Percentiles rank a stretch among this genome's conserved stretches.
These are phyloP conservation scores for Dendrothele bispora DNA, from an alignment of 768 basidiomycete species.

Conservation along the genomic window DNA sequence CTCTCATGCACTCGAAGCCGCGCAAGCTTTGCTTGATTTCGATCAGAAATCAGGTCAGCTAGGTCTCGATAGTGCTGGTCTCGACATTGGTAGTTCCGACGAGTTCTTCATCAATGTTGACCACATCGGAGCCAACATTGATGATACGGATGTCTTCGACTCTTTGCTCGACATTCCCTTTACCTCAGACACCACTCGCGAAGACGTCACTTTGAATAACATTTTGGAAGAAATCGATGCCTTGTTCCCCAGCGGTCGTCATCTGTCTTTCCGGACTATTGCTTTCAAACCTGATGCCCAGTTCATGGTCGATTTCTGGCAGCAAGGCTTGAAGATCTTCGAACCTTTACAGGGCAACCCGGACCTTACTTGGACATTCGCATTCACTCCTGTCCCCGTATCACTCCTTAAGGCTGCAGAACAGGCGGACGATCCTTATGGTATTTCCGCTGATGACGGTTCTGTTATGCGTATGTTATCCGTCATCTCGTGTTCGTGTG, in stretches of 20 bases:
- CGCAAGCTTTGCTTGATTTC: not conserved
- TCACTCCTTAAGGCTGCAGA: conserved; percentile 2
- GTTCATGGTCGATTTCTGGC: conserved; percentile 9
- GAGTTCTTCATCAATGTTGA: not conserved
- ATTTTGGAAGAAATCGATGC: not conserved
- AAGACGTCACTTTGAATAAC: not conserved
- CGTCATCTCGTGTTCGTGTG: not conserved
- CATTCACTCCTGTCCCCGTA: conserved; percentile 8
- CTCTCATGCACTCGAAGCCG: not conserved
- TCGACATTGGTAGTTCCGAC: not conserved
- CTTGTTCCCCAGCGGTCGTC: not conserved
- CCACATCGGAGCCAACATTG: not conserved
- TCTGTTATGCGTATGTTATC: conserved; percentile 7
- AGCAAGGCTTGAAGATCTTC: conserved; percentile 10
- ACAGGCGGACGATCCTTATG: conserved; percentile 12
- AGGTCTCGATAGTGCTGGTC: not conserved
- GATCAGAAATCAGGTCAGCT: not conserved
- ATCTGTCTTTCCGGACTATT: not conserved
- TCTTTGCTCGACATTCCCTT: not conserved
- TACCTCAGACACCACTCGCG: not conserved
- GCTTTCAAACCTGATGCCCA: conserved; percentile 11
- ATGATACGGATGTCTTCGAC: not conserved
- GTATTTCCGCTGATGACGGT: conserved; percentile 11
- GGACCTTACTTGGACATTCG: conserved; percentile 1
- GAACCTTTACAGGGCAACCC: conserved; percentile 6